Base-by-base conservation (phyloP, 2,329 filamentous ascomycete genomes). In the Blastomyces percursus region DNA sequence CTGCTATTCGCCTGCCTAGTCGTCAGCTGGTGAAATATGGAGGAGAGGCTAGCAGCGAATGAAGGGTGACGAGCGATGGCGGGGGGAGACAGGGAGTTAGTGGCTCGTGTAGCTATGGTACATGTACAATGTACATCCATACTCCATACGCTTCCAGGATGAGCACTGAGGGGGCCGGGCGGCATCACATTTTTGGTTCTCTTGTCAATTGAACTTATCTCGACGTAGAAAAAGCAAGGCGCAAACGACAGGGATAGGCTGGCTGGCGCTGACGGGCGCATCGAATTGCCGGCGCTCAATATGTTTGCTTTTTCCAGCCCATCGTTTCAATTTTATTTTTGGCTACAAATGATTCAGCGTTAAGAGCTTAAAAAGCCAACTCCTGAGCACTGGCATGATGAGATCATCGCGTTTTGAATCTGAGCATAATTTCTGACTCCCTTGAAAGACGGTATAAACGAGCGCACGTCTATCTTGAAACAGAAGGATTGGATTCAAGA, bases 101-200 rank as follows among this genome's bases (percentile, higher is more conserved):
- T 46, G 60, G 51, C 60, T 56, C 60, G 51, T 48, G 50, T 61
- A 56, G 51, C 60, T 61, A 24, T 55, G 16, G 48, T 40, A 30
- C 35, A 54, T 35, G 30, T 2, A 32, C 30, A n/a, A n/a, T 32
- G 32, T 35, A 11, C 32, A 35, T 12, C 5, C 30, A 27, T 40
- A 42, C 30, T 32, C 27, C 1, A 46, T 40, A 55, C 19, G 35
- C 38, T 40, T 32, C 24, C 30, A 46, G 48, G 38, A 61, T 61
- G 42, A 61, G 48, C 38, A 40, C 38, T 46, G 38, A 48, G 60
- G 40, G 48, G 40, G 38, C 42, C 60, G 35, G 50, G n/a, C 32
- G 32, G 51, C 46, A 46, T 61, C 46, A 61, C 46, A 52, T 19
- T 52, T 55, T 61, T 51, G 19, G 46, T 21, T 30, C 27, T 27